These are phyloP conservation scores for Claviceps pusilla DNA, from an alignment of 2,329 filamentous ascomycete species.

Conservation along the genomic window DNA sequence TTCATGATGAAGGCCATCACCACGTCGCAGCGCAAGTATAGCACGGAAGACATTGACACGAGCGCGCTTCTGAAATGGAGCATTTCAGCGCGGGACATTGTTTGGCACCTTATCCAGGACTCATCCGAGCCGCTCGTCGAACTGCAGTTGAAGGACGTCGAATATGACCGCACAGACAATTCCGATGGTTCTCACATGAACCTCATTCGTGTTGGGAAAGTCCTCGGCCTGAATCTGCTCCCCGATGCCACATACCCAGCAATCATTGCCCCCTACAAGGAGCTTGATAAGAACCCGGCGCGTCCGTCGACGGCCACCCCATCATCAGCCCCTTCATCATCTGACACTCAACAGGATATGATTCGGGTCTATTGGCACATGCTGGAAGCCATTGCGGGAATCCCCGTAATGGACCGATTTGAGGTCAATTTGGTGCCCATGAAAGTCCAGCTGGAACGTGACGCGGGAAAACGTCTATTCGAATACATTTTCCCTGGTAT, in stretches of 20 bases:
- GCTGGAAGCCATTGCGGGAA: conserved; percentile 94
- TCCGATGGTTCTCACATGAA: conserved; percentile 95
- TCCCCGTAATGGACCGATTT: conserved; percentile 93
- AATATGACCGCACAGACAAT: conserved; percentile 92
- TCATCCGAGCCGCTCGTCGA: conserved; percentile 79
- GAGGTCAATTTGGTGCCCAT: conserved; percentile 87
- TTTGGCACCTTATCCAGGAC: conserved; percentile 89
- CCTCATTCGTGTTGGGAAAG: conserved; percentile 70
- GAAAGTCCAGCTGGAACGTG: conserved; percentile 82
- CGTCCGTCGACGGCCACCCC: background rate
- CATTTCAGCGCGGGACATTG: conserved; percentile 85
- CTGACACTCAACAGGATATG: conserved; percentile 52
- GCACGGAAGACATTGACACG: conserved; percentile 51
- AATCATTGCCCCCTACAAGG: conserved; percentile 82
- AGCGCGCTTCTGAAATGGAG: conserved; percentile 80
- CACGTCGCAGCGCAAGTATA: conserved; percentile 76
- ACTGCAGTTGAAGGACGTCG: conserved; percentile 77
- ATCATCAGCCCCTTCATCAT: background rate
- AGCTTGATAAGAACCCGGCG: conserved; percentile 38
- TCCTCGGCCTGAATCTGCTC: conserved; percentile 79
- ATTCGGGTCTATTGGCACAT: conserved; percentile 93
- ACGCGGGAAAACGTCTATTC: conserved; percentile 83
- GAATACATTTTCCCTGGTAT: conserved; percentile 94
- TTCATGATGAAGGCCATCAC: conserved; percentile 99
- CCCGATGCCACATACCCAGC: conserved; percentile 86